Evolutionary conservation across 176 grass and related monocot genomes (phyloP), one percentile per base, ranked within the genome.

Genomic region (Thinopyrum elongatum): DNA sequence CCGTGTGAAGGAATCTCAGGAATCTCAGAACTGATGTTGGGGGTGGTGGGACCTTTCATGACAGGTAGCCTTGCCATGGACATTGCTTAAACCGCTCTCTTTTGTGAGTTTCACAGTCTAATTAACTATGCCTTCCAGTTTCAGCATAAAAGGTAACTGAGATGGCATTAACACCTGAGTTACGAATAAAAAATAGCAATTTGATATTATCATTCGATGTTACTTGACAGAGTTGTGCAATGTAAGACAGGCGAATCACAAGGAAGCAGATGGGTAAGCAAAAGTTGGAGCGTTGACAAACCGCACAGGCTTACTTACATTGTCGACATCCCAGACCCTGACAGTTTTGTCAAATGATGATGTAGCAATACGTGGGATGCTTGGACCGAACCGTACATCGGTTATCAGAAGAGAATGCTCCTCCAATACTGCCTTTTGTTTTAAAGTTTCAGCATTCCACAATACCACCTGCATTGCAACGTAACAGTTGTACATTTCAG

Each of bases 341-440:
- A 98, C 91, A 38, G 93, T 98, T 92, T 92, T 95, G 77, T 98
- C 96, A 93, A 89, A 98, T 75, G 96, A 98, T 64, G 96, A 98
- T 11, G 93, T 98, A 67, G 93, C 96, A 62, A 98, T 82, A 11
- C 65, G 88, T 55, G 90, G 84, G 78, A 83, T 88, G 70, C 75
- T 94, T 89, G 91, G 86, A 79, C 93, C 94, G 73, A 98, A 98
- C 49, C 91, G 88, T 44, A 98, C 96, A 86, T 95, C 96, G 64
- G 91, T 95, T 74, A 98, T 95, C 78, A 92, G 65, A 23, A 79
- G 65, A 66, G 91, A 91, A 82, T 98, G 96, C 41, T 98, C 93
- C 42, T 98, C 93, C 26, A 98, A 38, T 70, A 80, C 79, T 71
- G 93, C 93, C 46, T 94, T 98, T 64, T 81, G 90, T 78, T 95